Evolutionary conservation across 2,329 filamentous ascomycete genomes (phyloP).

Genomic region (Fusarium burgessii): DNA sequence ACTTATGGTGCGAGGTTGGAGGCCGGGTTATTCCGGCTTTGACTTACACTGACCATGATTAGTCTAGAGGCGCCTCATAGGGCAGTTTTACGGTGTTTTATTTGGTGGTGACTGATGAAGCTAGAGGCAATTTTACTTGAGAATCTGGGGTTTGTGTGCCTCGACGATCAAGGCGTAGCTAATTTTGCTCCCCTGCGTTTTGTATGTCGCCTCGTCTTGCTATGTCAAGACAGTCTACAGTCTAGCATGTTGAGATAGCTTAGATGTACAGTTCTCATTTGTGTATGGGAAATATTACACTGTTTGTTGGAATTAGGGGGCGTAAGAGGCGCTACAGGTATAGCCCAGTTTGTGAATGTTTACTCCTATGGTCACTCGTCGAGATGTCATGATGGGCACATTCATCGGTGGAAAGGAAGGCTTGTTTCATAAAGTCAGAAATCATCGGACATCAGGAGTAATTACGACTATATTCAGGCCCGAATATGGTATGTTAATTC

Average conservation of each 20-base stretch:
- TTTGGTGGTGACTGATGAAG: not conserved
- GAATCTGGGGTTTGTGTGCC: conserved; percentile 3
- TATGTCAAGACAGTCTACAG: not conserved
- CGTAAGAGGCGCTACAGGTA: conserved; percentile 14
- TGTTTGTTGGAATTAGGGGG: not conserved
- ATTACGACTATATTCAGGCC: not conserved
- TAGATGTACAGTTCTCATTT: no score
- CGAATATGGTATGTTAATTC: not conserved
- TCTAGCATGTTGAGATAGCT: not conserved
- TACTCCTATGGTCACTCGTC: not conserved
- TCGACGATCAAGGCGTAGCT: conserved; percentile 2
- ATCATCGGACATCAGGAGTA: conserved; percentile 19
- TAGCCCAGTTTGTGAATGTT: not conserved
- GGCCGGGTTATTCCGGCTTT: conserved; percentile 11
- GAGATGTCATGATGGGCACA: not conserved
- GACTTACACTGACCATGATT: not conserved
- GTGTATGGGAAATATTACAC: not conserved
- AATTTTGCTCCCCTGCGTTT: not conserved
- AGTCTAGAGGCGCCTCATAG: not conserved
- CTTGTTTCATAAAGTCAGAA: not conserved
- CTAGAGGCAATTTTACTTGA: not conserved
- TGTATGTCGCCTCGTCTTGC: not conserved
- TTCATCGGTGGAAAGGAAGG: conserved; percentile 20
- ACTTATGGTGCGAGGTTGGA: not conserved
- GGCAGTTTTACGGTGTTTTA: not conserved